Percentiles rank a stretch among this genome's conserved stretches.
Evolutionary conservation across 768 basidiomycete genomes (phyloP).

Genomic region (Tylopilus sp.): DNA sequence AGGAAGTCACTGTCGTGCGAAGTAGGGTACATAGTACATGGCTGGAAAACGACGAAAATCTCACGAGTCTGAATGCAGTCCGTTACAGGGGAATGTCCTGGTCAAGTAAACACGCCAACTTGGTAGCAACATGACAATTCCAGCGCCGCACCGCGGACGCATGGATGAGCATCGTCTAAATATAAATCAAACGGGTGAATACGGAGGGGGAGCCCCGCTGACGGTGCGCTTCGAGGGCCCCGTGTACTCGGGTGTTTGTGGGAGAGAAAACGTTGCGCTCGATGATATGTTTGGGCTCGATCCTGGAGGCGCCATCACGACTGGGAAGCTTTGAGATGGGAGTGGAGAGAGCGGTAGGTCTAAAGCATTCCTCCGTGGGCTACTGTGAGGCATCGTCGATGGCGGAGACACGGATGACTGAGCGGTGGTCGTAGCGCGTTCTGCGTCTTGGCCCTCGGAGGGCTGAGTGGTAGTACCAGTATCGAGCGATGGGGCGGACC

Average conservation of each 20-base stretch:
- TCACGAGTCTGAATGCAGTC: no score
- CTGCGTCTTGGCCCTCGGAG: not conserved
- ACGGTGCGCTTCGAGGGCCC: slow-evolving; percentile 3
- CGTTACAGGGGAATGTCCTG: no score
- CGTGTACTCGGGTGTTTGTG: slow-evolving; percentile 7
- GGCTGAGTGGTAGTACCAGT: not conserved
- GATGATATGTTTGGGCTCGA: not conserved
- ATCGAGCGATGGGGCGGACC: slow-evolving; percentile 2
- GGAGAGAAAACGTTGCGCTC: not conserved
- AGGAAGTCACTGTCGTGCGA: no score
- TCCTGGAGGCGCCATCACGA: not conserved
- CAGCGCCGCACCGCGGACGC: not conserved
- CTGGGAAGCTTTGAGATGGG: not conserved
- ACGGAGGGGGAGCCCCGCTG: slow-evolving; percentile 27
- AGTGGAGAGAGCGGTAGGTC: not conserved
- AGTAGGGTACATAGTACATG: no score
- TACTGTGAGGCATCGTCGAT: not conserved
- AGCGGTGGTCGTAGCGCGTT: not conserved
- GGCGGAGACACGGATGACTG: not conserved
- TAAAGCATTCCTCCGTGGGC: not conserved
- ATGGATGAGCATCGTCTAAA: not conserved
- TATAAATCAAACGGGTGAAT: slow-evolving; percentile 16
- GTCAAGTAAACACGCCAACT: no score
- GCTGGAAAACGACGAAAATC: no score
- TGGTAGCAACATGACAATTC: not conserved